Evolutionary conservation across 257 asterid genomes (phyloP), one percentile per base, ranked within the genome.

Genomic region (Fraxinus americana): DNA sequence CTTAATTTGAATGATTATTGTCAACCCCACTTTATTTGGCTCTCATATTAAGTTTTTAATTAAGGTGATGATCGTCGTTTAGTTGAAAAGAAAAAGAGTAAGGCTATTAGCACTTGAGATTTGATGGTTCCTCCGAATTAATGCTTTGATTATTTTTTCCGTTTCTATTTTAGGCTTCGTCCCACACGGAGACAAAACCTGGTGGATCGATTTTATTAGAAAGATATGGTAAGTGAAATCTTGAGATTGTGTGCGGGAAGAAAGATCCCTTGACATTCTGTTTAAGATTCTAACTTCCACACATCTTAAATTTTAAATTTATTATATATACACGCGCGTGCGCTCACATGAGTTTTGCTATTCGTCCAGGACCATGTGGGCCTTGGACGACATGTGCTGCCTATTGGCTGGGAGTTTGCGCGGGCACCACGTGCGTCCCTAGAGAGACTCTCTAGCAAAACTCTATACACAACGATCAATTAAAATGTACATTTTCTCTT

Each of bases 111-210:
- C 34, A 16, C 69, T 63, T 23, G 10, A 36, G 65, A 11, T 32
- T 27, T 27, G 23, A 50, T 27, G 74, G 23, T 72, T 68, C 61
- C 50, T 43, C 7, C 13, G 74, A 80, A 63, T 63, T 27, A 63
- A 67, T 32, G 77, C 35, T 43, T 36, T 10, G 10, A 4, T 63
- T 34, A 32, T 13, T 79, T 43, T 14, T 57, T 57, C 66, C 17
- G 4, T 57, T 41, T 11, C n/a, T 63, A 76, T 69, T 68, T 82
- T 34, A 12, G 63, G 72, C 39, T 35, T 50, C 77, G 84, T 61
- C 83, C 70, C 39, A 61, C 78, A 63, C 32, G 82, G 74, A 52
- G 83, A 79, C 81, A 77, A 30, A 16, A 75, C 72, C 72, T 81
- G 72, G 74, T 78, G 85, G 80, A 52, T 70, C 14, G 68, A 72